A percentile compares a stretch with the other conserved stretches of the same genome.
phyloP scores from a whole-genome alignment of 768 basidiomycete genomes.

The Tricholoma saponaceum region DNA sequence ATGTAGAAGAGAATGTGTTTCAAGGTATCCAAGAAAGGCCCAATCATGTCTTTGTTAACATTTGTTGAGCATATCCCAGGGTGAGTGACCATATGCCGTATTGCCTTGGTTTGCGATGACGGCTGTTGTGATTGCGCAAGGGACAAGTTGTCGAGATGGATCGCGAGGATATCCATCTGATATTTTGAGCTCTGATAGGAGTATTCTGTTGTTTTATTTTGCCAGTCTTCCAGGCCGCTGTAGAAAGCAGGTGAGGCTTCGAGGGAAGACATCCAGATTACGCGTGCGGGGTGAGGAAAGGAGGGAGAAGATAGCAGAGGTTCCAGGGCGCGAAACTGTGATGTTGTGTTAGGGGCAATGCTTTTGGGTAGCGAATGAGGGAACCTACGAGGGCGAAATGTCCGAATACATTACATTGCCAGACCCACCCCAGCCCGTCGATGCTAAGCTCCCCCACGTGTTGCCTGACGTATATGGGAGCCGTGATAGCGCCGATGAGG shows the following conservation, averaged over 20 bases:
- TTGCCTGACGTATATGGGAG: conserved; percentile 57
- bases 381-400: conserved; percentile 71
- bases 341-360: background rate
- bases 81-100: conserved; percentile 60
- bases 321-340: conserved; percentile 62
- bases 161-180: conserved; percentile 66
- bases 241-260: conserved; percentile 54
- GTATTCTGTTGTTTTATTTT: conserved; percentile 52
- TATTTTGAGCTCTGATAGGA: conserved; percentile 76
- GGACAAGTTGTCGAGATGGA: conserved; percentile 48
- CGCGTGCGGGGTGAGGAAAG: conserved; percentile 43
- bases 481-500: conserved; percentile 45
- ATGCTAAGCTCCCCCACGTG: conserved; percentile 50
- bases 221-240: conserved; percentile 61
- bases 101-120: conserved; percentile 15
- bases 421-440: conserved; percentile 75
- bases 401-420: conserved; percentile 83
- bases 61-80: conserved; percentile 71
- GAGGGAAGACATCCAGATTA: conserved; percentile 79
- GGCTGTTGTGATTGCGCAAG: conserved; percentile 14
- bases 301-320: conserved; percentile 44
- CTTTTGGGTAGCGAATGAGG: background rate
- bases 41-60: conserved; percentile 46
- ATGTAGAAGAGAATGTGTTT: conserved; percentile 61
- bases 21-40: conserved; percentile 38